Evolutionary conservation across 306 rosid genomes (phyloP).

Genomic region (Macrotyloma uniflorum): DNA sequence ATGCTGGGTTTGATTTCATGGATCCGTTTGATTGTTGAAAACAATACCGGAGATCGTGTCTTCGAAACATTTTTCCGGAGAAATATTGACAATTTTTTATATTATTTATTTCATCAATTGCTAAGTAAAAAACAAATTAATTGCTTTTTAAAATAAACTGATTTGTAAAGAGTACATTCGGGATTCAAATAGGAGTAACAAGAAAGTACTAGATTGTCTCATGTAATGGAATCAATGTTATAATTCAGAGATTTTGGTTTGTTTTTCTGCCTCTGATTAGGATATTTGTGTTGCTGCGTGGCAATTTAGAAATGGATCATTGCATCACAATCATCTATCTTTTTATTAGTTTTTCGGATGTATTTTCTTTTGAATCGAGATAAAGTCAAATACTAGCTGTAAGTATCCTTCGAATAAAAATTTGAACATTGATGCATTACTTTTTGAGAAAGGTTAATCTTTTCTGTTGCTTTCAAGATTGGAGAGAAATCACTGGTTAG

Average conservation of each 20-base stretch:
- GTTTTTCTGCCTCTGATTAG: not conserved
- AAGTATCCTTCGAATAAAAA: too few species aligned
- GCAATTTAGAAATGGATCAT: not conserved
- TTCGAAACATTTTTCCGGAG: not conserved
- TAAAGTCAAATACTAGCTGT: too few species aligned
- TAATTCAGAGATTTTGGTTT: not conserved
- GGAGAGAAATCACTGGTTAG: too few species aligned
- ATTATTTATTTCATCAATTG: not conserved
- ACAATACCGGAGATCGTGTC: not conserved
- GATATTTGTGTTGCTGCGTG: not conserved
- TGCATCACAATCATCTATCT: not conserved
- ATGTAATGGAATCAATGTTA: not conserved
- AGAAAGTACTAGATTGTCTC: not conserved
- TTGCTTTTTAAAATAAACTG: not conserved
- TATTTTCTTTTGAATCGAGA: too few species aligned
- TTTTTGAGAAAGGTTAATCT: too few species aligned
- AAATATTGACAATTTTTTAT: not conserved
- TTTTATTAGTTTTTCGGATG: too few species aligned
- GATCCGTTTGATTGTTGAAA: not conserved
- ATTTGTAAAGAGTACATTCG: not conserved
- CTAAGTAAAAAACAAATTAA: slow-evolving; percentile 23
- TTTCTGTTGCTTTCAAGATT: too few species aligned
- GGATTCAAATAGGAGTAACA: not conserved
- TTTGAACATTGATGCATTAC: too few species aligned
- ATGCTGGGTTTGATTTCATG: not conserved